Percentiles rank a stretch among this genome's conserved stretches.
Evolutionary conservation across 768 basidiomycete species (phyloP).

Genomic region (Rhodotorula graminis): DNA sequence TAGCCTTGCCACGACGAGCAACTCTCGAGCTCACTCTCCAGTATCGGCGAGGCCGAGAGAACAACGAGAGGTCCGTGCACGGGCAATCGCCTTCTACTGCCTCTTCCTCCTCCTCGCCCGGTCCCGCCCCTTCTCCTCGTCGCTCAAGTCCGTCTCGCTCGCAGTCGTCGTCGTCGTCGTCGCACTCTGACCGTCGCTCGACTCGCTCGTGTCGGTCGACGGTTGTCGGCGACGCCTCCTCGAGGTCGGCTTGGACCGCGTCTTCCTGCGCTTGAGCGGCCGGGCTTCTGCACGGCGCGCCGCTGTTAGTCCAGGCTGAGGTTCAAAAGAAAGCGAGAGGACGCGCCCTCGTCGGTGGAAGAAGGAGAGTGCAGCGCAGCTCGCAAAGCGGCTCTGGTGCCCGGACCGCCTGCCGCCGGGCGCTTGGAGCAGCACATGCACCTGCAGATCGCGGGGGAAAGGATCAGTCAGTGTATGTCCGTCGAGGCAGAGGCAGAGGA

Average conservation of each 20-base stretch:
- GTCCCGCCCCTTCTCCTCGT: background rate
- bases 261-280: background rate
- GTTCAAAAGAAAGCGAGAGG: too few species aligned
- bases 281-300: background rate
- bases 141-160: background rate
- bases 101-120: background rate
- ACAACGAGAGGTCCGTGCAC: background rate
- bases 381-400: too few species aligned
- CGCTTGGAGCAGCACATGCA: conserved; percentile 50
- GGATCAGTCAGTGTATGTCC: too few species aligned
- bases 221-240: too few species aligned
- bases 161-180: background rate
- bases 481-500: too few species aligned
- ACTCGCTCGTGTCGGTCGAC: background rate
- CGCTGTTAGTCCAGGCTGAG: too few species aligned
- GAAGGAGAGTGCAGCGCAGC: background rate
- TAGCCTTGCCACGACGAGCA: too few species aligned
- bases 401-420: background rate
- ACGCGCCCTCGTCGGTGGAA: background rate
- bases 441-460: too few species aligned
- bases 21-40: too few species aligned
- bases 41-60: too few species aligned
- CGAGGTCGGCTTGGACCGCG: too few species aligned
- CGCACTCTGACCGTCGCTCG: background rate
- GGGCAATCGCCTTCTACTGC: background rate